A percentile compares a stretch with the other conserved stretches of the same genome.
These are phyloP conservation scores for Diplodia seriata DNA, from an alignment of 2,329 filamentous ascomycete genomes.

Conservation along the genomic window DNA sequence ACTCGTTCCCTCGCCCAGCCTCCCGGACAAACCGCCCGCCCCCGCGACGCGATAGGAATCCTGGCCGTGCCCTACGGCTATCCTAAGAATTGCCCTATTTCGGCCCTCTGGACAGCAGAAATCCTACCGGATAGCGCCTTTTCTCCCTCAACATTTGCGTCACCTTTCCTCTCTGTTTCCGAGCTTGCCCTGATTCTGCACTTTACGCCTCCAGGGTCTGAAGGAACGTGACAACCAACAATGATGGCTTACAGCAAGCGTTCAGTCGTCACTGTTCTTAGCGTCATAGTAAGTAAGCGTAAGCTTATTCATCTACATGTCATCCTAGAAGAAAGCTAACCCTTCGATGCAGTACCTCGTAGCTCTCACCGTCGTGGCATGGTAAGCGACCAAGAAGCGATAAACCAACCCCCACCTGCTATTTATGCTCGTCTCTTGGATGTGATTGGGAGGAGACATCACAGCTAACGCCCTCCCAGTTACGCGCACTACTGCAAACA, in stretches of 20 bases:
- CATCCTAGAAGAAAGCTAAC: constrained; percentile 15
- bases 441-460: neutral
- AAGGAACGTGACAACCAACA: neutral
- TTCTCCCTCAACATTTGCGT: neutral
- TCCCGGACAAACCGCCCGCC: neutral
- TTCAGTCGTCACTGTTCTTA: constrained; percentile 23
- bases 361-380: constrained; percentile 45
- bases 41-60: constrained; percentile 1
- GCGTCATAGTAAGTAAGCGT: constrained; percentile 23
- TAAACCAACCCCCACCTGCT: neutral
- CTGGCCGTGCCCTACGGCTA: neutral
- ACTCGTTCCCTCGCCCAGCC: neutral
- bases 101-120: neutral
- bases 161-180: neutral
- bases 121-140: neutral
- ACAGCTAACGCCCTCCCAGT: constrained; percentile 4
- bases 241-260: constrained; percentile 31
- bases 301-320: neutral
- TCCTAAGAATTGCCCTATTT: neutral
- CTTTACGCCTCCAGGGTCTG: neutral
- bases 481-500: constrained; percentile 24
- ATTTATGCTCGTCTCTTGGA: too few species aligned
- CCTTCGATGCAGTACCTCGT: constrained; percentile 43
- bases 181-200: neutral
- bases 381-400: constrained; percentile 32